Evolutionary conservation across 495 filamentous ascomycete species (phyloP), one percentile per base, ranked within the genome.

Genomic region (Xylaria palmicola): DNA sequence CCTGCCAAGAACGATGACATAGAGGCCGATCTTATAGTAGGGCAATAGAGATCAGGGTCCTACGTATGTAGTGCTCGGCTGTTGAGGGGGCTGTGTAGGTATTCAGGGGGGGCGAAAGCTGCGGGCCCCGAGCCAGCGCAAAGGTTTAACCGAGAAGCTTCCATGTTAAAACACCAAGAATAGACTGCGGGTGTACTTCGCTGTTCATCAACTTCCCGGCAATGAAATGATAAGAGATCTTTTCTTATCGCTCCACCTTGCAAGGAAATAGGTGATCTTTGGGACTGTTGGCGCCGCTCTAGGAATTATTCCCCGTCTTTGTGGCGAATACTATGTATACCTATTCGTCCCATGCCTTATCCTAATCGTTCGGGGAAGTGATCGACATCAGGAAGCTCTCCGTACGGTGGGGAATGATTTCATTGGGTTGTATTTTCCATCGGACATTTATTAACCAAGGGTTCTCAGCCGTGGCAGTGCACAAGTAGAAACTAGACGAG

Each of bases 401-500:
- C 52, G 36, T 30, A 34, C 36, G 40, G 36, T 55, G 39, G 37
- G n/a, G 32, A 19, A 56, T 44, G 53, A 56, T 56, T 27, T 56
- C 27, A 39, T n/a, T 56, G 39, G 53, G 53, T 56, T 56, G 27
- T 39, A 56, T 56, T 22, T n/a, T 17, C 53, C 37, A 56, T 56
- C 53, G 53, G 53, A 39, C 15, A 56, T 43, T 43, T 56, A 56
- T 40, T 44, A n/a, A 13, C 19, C 3, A 56, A 44, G 56, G 56
- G 56, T n/a, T 39, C 30, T 59, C 43, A 39, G n/a, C n/a, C 49
- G 56, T 59, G 56, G 56, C 56, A 59, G 56, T 59, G 56, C 56
- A 59, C 30, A 47, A 30, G 56, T 43, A 59, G 19, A 26, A 19
- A 36, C 22, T 12, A 59, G 49, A 27, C 56, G 49, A 36, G 56